These are phyloP conservation scores for Clarkia xantiana DNA, from an alignment of 345 rosid genomes.

Conservation along the genomic window DNA sequence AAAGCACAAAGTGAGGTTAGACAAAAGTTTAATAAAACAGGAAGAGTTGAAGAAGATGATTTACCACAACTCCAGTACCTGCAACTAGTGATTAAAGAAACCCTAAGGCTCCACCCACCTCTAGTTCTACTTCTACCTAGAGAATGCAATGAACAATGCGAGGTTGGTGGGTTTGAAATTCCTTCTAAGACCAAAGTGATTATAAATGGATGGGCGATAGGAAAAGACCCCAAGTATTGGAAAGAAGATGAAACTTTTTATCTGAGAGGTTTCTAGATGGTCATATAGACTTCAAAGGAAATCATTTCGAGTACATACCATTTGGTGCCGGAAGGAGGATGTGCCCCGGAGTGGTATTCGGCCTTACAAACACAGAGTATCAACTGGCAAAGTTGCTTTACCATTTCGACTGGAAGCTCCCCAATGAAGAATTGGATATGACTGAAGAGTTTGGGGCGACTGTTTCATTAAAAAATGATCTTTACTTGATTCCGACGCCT, in stretches of 20 bases:
- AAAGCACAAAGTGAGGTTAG: conserved; percentile 5
- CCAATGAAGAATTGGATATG: conserved; percentile 1
- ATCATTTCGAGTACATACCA: conserved; percentile 1
- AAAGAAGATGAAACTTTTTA: not conserved
- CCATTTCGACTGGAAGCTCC: conserved; percentile 5
- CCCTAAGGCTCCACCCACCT: conserved; percentile 1
- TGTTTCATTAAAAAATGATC: not conserved
- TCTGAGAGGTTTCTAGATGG: conserved; percentile 3
- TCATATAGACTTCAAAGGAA: conserved; percentile 1
- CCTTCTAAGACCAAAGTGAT: not conserved
- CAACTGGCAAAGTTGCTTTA: conserved; percentile 1
- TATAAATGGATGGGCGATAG: conserved; percentile 1
- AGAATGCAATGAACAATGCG: not conserved
- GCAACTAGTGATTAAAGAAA: conserved; percentile 4
- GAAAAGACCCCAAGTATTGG: conserved; percentile 4
- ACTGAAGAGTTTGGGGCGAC: not conserved
- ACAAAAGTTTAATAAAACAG: not conserved
- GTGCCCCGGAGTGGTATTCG: conserved; percentile 1
- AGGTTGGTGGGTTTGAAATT: not conserved
- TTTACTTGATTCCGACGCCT: not conserved
- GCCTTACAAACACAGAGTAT: not conserved
- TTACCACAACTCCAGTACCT: not conserved
- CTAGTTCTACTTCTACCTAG: not conserved
- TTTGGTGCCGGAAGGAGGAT: conserved; percentile 4
- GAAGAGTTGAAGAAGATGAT: not conserved